Percentiles rank a stretch among this genome's conserved stretches.
These are phyloP conservation scores for Agrocybe pediades DNA, from an alignment of 768 basidiomycete species.

Conservation along the genomic window DNA sequence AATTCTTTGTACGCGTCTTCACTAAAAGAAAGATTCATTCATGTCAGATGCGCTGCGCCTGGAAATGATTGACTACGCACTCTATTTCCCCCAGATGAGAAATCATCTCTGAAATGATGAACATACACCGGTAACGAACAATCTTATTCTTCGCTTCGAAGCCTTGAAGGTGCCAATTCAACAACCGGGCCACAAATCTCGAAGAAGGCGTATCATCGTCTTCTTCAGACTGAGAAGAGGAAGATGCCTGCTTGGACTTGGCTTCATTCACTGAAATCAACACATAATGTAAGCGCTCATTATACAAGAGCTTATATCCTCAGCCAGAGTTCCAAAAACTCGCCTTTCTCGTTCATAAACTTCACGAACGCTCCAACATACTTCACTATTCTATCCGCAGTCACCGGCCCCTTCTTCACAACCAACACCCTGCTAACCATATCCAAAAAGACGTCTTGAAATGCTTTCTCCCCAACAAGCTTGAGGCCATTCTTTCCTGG, in stretches of 20 bases:
- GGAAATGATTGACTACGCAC: constrained; percentile 45
- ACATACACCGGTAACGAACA: constrained; percentile 79
- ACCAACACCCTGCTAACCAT: constrained; percentile 72
- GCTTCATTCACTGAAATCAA: constrained; percentile 27
- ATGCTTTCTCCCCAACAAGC: constrained; percentile 75
- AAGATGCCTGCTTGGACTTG: constrained; percentile 26
- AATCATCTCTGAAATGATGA: constrained; percentile 85
- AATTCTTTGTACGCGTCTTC: constrained; percentile 80
- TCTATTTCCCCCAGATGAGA: constrained; percentile 86
- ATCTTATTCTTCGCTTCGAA: constrained; percentile 91
- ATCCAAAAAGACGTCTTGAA: constrained; percentile 74
- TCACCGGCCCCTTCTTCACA: constrained; percentile 83
- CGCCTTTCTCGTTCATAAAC: constrained; percentile 84
- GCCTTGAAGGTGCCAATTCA: constrained; percentile 78
- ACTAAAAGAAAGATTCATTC: constrained; percentile 41
- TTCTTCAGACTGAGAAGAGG: constrained; percentile 46
- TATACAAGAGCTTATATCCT: background rate
- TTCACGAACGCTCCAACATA: constrained; percentile 85
- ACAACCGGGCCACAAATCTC: constrained; percentile 65
- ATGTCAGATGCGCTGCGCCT: background rate
- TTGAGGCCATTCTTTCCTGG: constrained; percentile 46
- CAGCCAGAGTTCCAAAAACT: constrained; percentile 16
- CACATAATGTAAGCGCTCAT: background rate
- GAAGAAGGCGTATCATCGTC: constrained; percentile 68
- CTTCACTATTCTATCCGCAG: constrained; percentile 83